Evolutionary conservation across 2,329 filamentous ascomycete genomes (phyloP), one percentile per base, ranked within the genome.

Genomic region (Botrytis deweyae): DNA sequence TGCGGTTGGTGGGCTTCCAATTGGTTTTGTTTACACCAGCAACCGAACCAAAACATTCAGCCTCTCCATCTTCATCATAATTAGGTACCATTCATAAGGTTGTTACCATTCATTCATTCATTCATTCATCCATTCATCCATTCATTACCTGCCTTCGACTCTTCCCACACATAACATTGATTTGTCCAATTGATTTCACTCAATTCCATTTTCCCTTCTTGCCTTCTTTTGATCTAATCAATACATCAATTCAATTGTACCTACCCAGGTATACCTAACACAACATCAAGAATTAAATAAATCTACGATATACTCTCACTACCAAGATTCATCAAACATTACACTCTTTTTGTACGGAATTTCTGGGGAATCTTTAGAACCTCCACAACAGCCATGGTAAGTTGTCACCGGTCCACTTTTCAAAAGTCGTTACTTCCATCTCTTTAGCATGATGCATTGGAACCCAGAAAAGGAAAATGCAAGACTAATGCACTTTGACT

Each of bases 301-400:
- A 44, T 10, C 42, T 12, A 29, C 29, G 29, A 29, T 29, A 20
- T 64, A n/a, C 58, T 58, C 58, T 55, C 70, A 33, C 33, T 40
- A 42, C 38, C 38, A n/a, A 40, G 36, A 29, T 14, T 20, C 38
- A 66, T 55, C 42, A 66, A 66, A 18, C 36, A 36, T 16, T 9
- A 33, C 52, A 5, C 29, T 46, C 52, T 22, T 25, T 70, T 55
- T n/a, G n/a, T 36, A 52, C 38, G 36, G n/a, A 22, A 55, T n/a
- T 55, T 58, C 70, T 66, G 46, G 61, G 58, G 59, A 49, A 64
- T 72, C 42, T n/a, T 40, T 2, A 29, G 36, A 68, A 42, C 44
- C 70, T 72, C 70, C 70, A 42, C 52, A 69, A 69, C 71, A 52
- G 67, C 71, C 71, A 72, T 72, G 71, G 71, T 69, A 72, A 72